Conservation (phyloP, 495 filamentous ascomycete genomes). For the Aspergillus nidulans region DNA sequence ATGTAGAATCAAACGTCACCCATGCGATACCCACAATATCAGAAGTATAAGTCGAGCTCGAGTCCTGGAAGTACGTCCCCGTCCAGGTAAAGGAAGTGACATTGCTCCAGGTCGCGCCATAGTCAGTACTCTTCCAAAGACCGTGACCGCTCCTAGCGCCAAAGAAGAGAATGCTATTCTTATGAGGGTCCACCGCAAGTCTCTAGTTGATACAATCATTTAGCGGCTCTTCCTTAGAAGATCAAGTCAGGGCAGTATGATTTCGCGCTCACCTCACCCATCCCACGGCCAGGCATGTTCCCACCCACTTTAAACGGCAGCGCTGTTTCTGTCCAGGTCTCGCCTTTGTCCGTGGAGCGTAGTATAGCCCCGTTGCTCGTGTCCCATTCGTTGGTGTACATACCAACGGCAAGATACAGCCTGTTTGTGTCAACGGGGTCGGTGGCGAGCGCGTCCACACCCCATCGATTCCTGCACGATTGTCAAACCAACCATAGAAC, state of each 20-base stretch:
- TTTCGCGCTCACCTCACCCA: constrained; percentile 14
- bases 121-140: constrained; percentile 13
- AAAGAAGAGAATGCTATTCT: constrained; percentile 14
- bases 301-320: constrained; percentile 16
- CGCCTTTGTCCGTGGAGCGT: constrained; percentile 13
- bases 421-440: constrained; percentile 13
- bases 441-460: constrained; percentile 13
- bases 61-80: constrained; percentile 11
- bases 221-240: too few species aligned
- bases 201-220: background rate
- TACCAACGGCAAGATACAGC: constrained; percentile 13
- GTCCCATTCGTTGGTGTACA: constrained; percentile 17
- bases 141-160: constrained; percentile 11
- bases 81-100: constrained; percentile 14
- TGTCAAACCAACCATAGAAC: background rate
- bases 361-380: constrained; percentile 13
- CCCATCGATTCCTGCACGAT: constrained; percentile 10
- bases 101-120: constrained; percentile 12
- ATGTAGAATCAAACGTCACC: constrained; percentile 15
- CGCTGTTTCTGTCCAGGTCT: constrained; percentile 13
- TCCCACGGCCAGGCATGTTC: constrained; percentile 17
- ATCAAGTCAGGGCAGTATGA: background rate
- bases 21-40: constrained; percentile 14
- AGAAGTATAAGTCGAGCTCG: constrained; percentile 7
- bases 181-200: constrained; percentile 10